Conservation (phyloP, 2,329 filamentous ascomycete species). For the Fusarium anthophilum region DNA sequence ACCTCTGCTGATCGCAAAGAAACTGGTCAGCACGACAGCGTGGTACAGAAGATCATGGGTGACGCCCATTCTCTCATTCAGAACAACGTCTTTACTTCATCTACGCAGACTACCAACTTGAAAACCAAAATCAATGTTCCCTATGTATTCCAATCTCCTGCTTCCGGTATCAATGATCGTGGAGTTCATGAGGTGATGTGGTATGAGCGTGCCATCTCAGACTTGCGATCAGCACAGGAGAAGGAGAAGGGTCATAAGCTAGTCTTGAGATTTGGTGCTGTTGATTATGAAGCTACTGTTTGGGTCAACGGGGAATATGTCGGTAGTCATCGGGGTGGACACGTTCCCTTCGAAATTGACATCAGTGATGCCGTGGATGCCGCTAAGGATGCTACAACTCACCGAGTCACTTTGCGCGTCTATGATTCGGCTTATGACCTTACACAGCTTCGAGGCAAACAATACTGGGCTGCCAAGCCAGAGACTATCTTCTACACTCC, state of each 20-base stretch:
- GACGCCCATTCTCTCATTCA: conserved; percentile 59
- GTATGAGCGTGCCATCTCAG: conserved; percentile 66
- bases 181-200: conserved; percentile 73
- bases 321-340: conserved; percentile 66
- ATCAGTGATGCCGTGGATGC: conserved; percentile 58
- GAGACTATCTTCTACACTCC: conserved; percentile 70
- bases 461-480: conserved; percentile 70
- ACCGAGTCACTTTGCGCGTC: conserved; percentile 65
- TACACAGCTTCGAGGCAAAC: conserved; percentile 73
- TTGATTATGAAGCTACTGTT: conserved; percentile 68
- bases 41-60: conserved; percentile 57
- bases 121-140: conserved; percentile 69
- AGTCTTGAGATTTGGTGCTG: conserved; percentile 66
- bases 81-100: conserved; percentile 52
- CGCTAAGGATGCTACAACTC: conserved; percentile 33
- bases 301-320: conserved; percentile 65
- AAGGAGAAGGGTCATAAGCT: conserved; percentile 53
- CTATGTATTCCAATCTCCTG: conserved; percentile 71
- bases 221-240: conserved; percentile 58
- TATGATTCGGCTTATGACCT: conserved; percentile 72
- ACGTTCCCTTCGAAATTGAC: conserved; percentile 68
- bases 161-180: conserved; percentile 69
- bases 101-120: conserved; percentile 45
- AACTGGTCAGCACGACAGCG: conserved; percentile 45
- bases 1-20: conserved; percentile 40